Percentiles rank a stretch among this genome's conserved stretches.
Evolutionary conservation across 192 early-diverging fungal genomes (phyloP).

Genomic region (Umbelopsis sp.): DNA sequence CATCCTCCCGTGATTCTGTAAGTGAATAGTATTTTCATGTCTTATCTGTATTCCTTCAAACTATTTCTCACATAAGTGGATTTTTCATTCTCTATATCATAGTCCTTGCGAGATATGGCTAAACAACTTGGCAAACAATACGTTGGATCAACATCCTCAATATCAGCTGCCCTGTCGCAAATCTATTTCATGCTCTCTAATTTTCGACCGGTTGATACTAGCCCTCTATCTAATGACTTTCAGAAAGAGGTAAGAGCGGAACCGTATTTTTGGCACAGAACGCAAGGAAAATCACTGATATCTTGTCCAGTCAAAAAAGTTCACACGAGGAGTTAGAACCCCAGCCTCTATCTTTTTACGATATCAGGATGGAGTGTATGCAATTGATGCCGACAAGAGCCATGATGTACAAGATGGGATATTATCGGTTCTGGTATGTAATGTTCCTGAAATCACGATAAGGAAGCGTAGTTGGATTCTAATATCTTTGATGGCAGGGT

Average conservation of each 20-base stretch:
- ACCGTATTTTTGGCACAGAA: background rate
- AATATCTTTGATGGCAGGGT: conserved; percentile 49
- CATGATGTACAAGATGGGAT: conserved; percentile 70
- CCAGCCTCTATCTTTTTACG: conserved; percentile 74
- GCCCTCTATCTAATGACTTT: conserved; percentile 65
- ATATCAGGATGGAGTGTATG: conserved; percentile 73
- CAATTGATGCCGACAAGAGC: conserved; percentile 83
- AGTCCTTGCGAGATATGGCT: conserved; percentile 54
- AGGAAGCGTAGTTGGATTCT: background rate
- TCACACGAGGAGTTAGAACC: conserved; percentile 64
- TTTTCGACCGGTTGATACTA: conserved; percentile 60
- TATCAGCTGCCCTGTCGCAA: conserved; percentile 74
- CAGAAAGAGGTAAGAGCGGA: conserved; percentile 49
- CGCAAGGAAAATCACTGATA: background rate
- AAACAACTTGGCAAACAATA: conserved; percentile 53
- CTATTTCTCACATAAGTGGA: too few species aligned
- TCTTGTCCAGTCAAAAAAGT: conserved; percentile 44
- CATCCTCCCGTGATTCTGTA: conserved; percentile 72
- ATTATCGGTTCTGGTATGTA: conserved; percentile 66
- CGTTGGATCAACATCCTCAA: conserved; percentile 89
- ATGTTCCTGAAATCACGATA: background rate
- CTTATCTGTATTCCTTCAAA: too few species aligned
- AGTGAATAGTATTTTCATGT: background rate
- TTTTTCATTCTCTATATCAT: background rate
- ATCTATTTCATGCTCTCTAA: conserved; percentile 74